Percentiles rank a stretch among this genome's conserved stretches.
Evolutionary conservation across 2,329 filamentous ascomycete genomes (phyloP).

Genomic region (Cadophora malorum): DNA sequence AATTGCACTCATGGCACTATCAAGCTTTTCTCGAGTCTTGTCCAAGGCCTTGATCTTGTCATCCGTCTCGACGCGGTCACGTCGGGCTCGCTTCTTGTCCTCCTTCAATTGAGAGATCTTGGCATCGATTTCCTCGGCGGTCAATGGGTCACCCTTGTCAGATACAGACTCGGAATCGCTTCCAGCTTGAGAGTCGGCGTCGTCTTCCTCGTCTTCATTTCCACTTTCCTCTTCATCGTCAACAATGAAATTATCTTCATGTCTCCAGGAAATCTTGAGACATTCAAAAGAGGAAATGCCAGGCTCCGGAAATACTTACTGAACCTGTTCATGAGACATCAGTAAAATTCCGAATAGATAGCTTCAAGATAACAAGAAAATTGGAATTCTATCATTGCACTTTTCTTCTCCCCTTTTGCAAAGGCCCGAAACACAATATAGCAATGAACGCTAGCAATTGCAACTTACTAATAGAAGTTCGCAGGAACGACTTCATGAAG

Average conservation of each 20-base stretch:
- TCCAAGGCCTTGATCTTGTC: constrained; percentile 42
- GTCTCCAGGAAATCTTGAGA: neutral
- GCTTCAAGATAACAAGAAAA: neutral
- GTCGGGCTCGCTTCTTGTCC: constrained; percentile 50
- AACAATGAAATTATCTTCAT: constrained; percentile 37
- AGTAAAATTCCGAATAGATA: neutral
- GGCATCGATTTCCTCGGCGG: constrained; percentile 47
- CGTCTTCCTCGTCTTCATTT: constrained; percentile 36
- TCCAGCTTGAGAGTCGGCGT: constrained; percentile 31
- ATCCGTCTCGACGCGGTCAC: constrained; percentile 41
- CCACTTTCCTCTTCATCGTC: constrained; percentile 38
- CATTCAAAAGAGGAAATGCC: neutral
- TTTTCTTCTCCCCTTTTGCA: neutral
- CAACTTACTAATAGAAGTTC: constrained; percentile 15
- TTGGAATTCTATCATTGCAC: neutral
- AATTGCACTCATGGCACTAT: constrained; percentile 16
- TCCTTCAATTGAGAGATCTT: constrained; percentile 53
- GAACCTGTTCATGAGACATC: constrained; percentile 8
- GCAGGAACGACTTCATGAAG: neutral
- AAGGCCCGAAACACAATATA: neutral
- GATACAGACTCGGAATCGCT: constrained; percentile 16
- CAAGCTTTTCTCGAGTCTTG: constrained; percentile 11
- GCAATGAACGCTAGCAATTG: neutral
- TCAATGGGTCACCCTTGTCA: constrained; percentile 47
- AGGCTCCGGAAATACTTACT: neutral